phyloP scores from a whole-genome alignment of 371 early-diverging fungal species.

The Rhizopus arrhizus region DNA sequence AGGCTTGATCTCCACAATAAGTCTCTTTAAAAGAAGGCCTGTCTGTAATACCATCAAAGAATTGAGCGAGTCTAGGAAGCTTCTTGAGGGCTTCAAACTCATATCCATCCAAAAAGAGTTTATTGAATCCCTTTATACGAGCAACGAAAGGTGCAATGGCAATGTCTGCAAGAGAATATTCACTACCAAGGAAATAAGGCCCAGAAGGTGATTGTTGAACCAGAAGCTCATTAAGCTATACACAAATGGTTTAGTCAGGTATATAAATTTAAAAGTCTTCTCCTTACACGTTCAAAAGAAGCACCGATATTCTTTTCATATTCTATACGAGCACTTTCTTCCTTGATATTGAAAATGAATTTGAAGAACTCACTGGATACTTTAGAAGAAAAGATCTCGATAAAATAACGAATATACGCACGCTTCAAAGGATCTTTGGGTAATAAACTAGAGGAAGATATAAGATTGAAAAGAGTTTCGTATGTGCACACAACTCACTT shows the following conservation, averaged over 20 bases:
- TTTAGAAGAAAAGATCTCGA: slow-evolving; percentile 55
- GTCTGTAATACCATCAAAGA: slow-evolving; percentile 29
- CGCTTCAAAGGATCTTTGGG: slow-evolving; percentile 50
- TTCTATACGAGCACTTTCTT: slow-evolving; percentile 28
- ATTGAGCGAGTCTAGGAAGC: slow-evolving; percentile 35
- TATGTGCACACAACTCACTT: slow-evolving; percentile 35
- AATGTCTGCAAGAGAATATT: slow-evolving; percentile 64
- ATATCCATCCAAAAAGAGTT: slow-evolving; percentile 19
- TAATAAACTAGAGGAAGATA: slow-evolving; percentile 29
- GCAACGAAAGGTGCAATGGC: slow-evolving; percentile 54
- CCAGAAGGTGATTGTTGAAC: slow-evolving; percentile 52
- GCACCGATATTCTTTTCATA: slow-evolving; percentile 20
- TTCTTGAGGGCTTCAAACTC: slow-evolving; percentile 24
- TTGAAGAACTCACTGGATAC: slow-evolving; percentile 36
- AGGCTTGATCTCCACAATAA: slow-evolving; percentile 30
- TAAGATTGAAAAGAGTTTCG: not conserved
- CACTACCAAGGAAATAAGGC: slow-evolving; percentile 64
- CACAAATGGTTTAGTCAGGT: slow-evolving; percentile 16
- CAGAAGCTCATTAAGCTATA: slow-evolving; percentile 48
- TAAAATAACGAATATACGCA: slow-evolving; percentile 55
- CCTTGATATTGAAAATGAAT: slow-evolving; percentile 21
- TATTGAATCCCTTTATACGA: slow-evolving; percentile 29
- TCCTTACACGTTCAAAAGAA: slow-evolving; percentile 35
- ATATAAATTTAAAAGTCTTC: not conserved
- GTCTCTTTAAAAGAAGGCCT: slow-evolving; percentile 35